phyloP scores from a whole-genome alignment of 495 filamentous ascomycete species.

The Podospora bellae-mahoneyi region DNA sequence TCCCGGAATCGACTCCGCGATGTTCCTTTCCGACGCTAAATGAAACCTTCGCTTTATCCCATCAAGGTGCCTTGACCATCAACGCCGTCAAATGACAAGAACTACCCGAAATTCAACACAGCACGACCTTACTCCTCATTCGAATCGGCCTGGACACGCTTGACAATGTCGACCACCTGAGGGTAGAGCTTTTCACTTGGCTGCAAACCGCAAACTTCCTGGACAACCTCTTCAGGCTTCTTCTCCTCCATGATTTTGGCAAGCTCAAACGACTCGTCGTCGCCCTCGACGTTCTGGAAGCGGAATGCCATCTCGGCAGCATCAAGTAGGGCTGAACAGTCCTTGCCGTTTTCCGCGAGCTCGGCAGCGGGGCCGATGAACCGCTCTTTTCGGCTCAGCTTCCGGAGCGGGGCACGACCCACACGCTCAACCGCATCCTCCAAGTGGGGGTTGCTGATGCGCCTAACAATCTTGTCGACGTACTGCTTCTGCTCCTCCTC shows the following conservation, averaged over 20 bases:
- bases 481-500: conserved; percentile 78
- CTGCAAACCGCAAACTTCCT: conserved; percentile 71
- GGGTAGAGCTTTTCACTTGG: conserved; percentile 68
- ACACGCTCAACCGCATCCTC: conserved; percentile 93
- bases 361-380: conserved; percentile 90
- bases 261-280: conserved; percentile 79
- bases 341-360: conserved; percentile 71
- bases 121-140: conserved; percentile 25
- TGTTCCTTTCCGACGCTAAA: conserved; percentile 9
- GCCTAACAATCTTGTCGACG: conserved; percentile 83
- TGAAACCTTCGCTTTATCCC: conserved; percentile 1
- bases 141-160: conserved; percentile 67
- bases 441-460: conserved; percentile 92
- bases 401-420: conserved; percentile 88
- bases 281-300: conserved; percentile 87
- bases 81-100: background rate
- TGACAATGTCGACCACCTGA: conserved; percentile 66
- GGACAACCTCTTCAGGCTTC: conserved; percentile 62
- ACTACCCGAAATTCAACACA: background rate
- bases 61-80: background rate
- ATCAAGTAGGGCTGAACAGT: conserved; percentile 65
- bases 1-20: background rate
- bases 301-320: conserved; percentile 82
- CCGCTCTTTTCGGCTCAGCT: conserved; percentile 87
- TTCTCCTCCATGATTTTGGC: conserved; percentile 76